Conservation (phyloP, 164 flowering plant species). For the Kalanchoe fedtschenkoi region DNA sequence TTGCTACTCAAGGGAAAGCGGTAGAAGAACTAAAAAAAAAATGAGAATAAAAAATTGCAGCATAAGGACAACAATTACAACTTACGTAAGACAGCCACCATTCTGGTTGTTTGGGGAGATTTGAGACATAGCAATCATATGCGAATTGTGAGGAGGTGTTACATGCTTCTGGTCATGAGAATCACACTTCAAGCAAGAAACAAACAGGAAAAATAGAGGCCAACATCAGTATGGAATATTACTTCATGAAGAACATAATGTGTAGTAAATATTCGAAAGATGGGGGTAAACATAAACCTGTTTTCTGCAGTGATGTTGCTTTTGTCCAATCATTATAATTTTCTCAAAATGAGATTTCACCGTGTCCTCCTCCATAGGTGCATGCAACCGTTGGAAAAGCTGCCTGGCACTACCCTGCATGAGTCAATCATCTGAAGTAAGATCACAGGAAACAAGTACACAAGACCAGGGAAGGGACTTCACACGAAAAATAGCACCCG, state of each 20-base stretch:
- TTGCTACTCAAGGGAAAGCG: neutral
- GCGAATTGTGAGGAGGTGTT: conserved; percentile 53
- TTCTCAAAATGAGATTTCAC: conserved; percentile 71
- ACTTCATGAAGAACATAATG: neutral
- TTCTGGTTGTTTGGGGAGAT: conserved; percentile 47
- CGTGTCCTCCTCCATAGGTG: conserved; percentile 65
- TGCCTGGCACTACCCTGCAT: conserved; percentile 92
- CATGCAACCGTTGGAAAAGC: conserved; percentile 77
- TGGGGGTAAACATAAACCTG: conserved; percentile 32
- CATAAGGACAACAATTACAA: conserved; percentile 11
- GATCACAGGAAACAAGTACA: neutral
- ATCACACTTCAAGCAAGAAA: neutral
- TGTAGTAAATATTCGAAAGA: neutral
- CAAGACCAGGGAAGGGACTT: neutral
- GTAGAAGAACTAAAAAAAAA: neutral
- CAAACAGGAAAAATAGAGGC: neutral
- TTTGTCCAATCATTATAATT: conserved; percentile 51
- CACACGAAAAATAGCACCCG: conserved; percentile 12
- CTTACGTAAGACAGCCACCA: conserved; percentile 63
- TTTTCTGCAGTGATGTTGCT: conserved; percentile 28
- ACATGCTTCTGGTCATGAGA: conserved; percentile 4
- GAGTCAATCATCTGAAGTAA: neutral
- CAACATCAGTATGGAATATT: neutral
- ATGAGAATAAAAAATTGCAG: neutral
- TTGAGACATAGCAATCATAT: conserved; percentile 48